Base-by-base conservation (phyloP, 176 grass and related monocot species). In the Urochloa ruziziensis region DNA sequence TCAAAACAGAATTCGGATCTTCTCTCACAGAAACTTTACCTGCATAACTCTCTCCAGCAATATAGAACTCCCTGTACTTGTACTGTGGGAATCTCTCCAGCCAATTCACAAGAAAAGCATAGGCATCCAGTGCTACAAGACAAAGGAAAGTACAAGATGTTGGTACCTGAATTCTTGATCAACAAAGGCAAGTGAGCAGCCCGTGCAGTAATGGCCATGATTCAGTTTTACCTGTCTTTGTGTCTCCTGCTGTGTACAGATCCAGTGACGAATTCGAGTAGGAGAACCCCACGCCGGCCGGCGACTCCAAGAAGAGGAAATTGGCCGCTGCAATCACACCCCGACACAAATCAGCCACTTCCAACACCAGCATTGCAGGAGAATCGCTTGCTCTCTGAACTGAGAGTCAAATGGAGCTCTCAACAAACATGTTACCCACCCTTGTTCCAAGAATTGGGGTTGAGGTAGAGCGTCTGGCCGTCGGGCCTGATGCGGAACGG, bases 231-330 rank as follows among this genome's bases (percentile, higher is more conserved):
- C 96, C 96, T 85, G 93, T 99, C 86, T 80, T 96, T 17, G 62
- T 39, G 63, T 99, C 96, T 65, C 96, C 96, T 9, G 80, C 87
- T 1, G 89, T 95, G 81, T 85, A 96, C 65, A 99, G 90, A 96
- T 99, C 96, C 89, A 92, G 47, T 24, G 91, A 85, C 3, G 80
- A 83, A 60, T 99, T 99, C 1, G 93, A 94, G 82, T 99, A 99
- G 15, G 96, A 99, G 82, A 99, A 99, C 24, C 96, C 96, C 30
- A 99, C 96, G 48, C 96, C 96, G 7, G 91, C 93, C 47, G 96
- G 96, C 28, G 96, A 99, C 80, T 99, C 96, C 87, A 96, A 34
- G 90, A 99, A 99, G 51, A 99, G 89, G 85, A 99, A 87, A 67
- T 96, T 96, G 49, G 96, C 93, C 42, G 88, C 96, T 99, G 83